Base-by-base conservation (phyloP, 176 grass and related monocot genomes). In the Thalia dealbata region DNA sequence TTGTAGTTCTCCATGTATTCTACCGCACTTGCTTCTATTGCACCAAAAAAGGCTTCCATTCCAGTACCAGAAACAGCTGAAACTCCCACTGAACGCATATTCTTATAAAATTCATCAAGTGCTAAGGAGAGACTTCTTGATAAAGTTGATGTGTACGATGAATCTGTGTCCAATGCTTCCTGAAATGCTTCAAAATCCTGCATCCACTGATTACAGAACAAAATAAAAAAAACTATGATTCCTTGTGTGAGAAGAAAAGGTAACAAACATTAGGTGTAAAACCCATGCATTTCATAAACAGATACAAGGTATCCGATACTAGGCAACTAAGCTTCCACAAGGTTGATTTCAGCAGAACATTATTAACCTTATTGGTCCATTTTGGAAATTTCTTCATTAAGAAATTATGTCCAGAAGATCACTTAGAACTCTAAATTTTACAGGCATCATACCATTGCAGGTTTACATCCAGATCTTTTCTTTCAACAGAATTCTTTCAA, bases 1-100 rank as follows among this genome's bases (percentile, higher is more conserved):
- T 88, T 93, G 82, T 91, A 97, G 19, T 75, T 92, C 73, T 97
- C 95, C 89, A 91, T 90, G 74, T 88, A 97, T 74, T 97, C 95
- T 41, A 82, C 86, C 43, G 80, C 85, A 6, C 95, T 92, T 48
- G 71, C 75, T 86, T 97, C 85, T 69, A 97, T 81, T 61, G 95
- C 87, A 72, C 82, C 80, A 75, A 84, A 93, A 82, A 93, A 97
- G 60, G 76, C 27, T 79, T 88, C 69, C 61, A 97, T 81, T 76
- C 90, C 95, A 72, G 64, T 44, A 63, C 87, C 90, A 76, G 90
- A 92, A 77, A 97, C 74, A 4, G 90, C 90, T 8, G 95, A 97
- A 74, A 97, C 90, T 78, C 95, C 90, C 11, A 97, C 89, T 21
- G 95, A 84, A 12, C 71, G 81, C 67, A 97, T 68, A 56, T 91